These are phyloP conservation scores for Citrus medica DNA, from an alignment of 345 rosid genomes.

Conservation along the genomic window DNA sequence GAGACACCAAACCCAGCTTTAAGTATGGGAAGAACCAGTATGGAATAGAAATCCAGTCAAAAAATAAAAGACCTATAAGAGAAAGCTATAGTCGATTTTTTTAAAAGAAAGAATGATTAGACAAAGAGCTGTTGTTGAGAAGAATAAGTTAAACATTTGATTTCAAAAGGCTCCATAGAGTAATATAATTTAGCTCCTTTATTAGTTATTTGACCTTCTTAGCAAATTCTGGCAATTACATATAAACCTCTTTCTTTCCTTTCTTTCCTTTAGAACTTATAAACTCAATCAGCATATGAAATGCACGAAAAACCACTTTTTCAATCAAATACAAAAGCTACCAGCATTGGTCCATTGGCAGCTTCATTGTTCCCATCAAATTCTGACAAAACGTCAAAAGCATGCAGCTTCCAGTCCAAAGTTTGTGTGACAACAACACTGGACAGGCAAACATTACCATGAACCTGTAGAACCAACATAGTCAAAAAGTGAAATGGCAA, in stretches of 20 bases:
- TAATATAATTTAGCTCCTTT: neutral
- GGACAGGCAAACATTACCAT: constrained; percentile 89
- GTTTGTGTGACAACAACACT: constrained; percentile 96
- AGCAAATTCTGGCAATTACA: neutral
- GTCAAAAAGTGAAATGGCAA: constrained; percentile 9
- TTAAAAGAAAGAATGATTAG: neutral
- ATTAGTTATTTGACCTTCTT: neutral
- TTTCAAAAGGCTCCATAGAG: neutral
- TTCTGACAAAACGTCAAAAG: constrained; percentile 93
- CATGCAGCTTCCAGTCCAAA: constrained; percentile 99
- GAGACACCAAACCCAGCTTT: neutral
- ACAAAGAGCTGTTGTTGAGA: neutral
- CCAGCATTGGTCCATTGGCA: constrained; percentile 97
- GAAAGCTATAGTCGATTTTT: neutral
- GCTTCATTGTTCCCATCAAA: constrained; percentile 82
- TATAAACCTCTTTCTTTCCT: too few species aligned
- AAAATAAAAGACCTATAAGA: neutral
- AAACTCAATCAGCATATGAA: neutral
- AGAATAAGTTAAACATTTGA: neutral
- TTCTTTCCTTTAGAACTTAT: neutral
- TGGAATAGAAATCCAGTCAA: neutral
- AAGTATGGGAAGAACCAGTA: neutral
- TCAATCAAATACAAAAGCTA: constrained; percentile 33
- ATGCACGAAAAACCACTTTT: neutral
- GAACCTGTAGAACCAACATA: constrained; percentile 59